Evolutionary conservation across 306 rosid genomes (phyloP).

Genomic region (Ceratonia siliqua): DNA sequence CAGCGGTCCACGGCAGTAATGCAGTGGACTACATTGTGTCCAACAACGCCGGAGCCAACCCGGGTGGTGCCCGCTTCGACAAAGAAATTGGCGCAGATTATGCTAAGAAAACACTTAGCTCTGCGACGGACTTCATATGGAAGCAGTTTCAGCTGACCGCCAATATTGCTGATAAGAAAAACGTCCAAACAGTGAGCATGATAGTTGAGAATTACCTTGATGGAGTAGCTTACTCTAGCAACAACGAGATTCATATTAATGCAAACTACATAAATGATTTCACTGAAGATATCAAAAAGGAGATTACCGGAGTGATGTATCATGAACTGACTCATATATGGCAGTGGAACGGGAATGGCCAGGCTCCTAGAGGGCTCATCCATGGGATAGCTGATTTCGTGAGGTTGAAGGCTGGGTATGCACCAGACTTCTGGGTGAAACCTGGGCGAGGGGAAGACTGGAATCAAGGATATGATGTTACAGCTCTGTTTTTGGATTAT

Average conservation of each 20-base stretch:
- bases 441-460: background rate
- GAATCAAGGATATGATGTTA: background rate
- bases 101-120: constrained; percentile 30
- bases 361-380: background rate
- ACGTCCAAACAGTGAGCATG: constrained; percentile 28
- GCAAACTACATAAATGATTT: constrained; percentile 20
- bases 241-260: constrained; percentile 39
- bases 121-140: constrained; percentile 38
- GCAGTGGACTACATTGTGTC: constrained; percentile 29
- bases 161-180: constrained; percentile 20
- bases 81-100: constrained; percentile 36
- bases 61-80: constrained; percentile 32
- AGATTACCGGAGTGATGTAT: constrained; percentile 38
- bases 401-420: background rate
- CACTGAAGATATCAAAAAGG: constrained; percentile 31
- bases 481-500: background rate
- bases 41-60: constrained; percentile 35
- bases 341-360: constrained; percentile 35
- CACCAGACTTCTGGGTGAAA: background rate
- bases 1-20: background rate
- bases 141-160: constrained; percentile 28
- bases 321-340: too few species aligned
- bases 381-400: background rate
- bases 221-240: constrained; percentile 33
- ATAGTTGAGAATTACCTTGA: constrained; percentile 35